Evolutionary conservation across 2,329 filamentous ascomycete genomes (phyloP).

Genomic region (Cytospora piceae): DNA sequence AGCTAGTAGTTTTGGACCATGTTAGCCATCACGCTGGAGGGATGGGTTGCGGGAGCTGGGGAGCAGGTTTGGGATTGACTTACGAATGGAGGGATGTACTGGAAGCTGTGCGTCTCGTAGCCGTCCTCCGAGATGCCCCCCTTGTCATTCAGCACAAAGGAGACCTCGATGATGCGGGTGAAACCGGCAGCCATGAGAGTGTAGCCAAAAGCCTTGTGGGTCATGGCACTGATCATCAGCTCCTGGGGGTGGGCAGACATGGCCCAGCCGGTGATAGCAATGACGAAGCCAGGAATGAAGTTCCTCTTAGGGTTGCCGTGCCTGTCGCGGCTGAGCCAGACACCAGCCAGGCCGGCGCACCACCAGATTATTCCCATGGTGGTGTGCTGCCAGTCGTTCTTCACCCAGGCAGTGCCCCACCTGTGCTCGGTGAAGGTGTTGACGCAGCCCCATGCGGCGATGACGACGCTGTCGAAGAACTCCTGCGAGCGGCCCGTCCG

Average conservation of each 20-base stretch:
- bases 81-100: conserved; percentile 59
- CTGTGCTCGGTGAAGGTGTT: conserved; percentile 98
- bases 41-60: no score
- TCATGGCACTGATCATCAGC: conserved; percentile 80
- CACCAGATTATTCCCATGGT: conserved; percentile 99
- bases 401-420: conserved; percentile 88
- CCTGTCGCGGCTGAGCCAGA: conserved; percentile 87
- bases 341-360: conserved; percentile 85
- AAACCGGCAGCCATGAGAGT: conserved; percentile 90
- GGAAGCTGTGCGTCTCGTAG: conserved; percentile 66
- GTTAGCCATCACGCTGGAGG: conserved; percentile 26
- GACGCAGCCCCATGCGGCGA: conserved; percentile 93
- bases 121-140: conserved; percentile 68
- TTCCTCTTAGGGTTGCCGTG: conserved; percentile 89
- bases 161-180: conserved; percentile 85
- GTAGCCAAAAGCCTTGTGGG: conserved; percentile 90
- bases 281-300: conserved; percentile 88
- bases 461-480: conserved; percentile 91
- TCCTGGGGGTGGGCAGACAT: conserved; percentile 93
- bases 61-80: conserved; percentile 42
- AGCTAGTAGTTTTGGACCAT: conserved; percentile 56
- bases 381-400: conserved; percentile 95
- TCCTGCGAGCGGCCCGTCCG: conserved; percentile 87
- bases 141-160: conserved; percentile 80
- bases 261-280: conserved; percentile 90